phyloP scores from a whole-genome alignment of 257 asterid species.

The Penstemon newberryi region DNA sequence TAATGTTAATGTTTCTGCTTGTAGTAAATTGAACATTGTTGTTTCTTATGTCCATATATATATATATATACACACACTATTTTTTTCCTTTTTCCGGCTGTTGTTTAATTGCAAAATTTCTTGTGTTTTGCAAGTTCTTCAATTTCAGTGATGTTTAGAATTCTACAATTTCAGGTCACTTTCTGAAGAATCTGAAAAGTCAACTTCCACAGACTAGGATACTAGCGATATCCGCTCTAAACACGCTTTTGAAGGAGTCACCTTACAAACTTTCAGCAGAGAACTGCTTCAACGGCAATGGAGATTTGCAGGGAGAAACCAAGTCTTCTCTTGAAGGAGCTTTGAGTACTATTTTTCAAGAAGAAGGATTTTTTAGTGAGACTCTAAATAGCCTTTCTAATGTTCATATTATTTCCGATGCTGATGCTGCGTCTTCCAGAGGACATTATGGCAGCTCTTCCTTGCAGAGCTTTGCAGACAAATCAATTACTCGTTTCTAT shows the following conservation, averaged over 20 bases:
- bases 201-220: conserved; percentile 98
- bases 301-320: conserved; percentile 41
- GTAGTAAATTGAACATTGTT: conserved; percentile 9
- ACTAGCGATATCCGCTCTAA: conserved; percentile 95
- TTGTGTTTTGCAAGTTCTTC: conserved; percentile 5
- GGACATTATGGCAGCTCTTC: conserved; percentile 77
- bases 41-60: not conserved
- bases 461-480: conserved; percentile 86
- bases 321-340: conserved; percentile 89
- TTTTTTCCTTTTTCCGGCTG: not conserved
- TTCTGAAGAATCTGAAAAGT: conserved; percentile 91
- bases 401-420: conserved; percentile 80
- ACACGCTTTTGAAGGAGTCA: conserved; percentile 90
- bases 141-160: conserved; percentile 24
- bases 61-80: not conserved
- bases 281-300: conserved; percentile 32
- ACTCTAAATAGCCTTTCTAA: conserved; percentile 84
- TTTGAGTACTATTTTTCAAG: conserved; percentile 76
- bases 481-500: conserved; percentile 89
- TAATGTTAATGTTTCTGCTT: conserved; percentile 15
- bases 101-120: conserved; percentile 19
- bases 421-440: conserved; percentile 72
- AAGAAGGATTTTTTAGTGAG: conserved; percentile 82
- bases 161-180: conserved; percentile 72
- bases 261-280: conserved; percentile 73